Base-by-base conservation (phyloP, 805 yeast species). In the Yarrowia sp. region DNA sequence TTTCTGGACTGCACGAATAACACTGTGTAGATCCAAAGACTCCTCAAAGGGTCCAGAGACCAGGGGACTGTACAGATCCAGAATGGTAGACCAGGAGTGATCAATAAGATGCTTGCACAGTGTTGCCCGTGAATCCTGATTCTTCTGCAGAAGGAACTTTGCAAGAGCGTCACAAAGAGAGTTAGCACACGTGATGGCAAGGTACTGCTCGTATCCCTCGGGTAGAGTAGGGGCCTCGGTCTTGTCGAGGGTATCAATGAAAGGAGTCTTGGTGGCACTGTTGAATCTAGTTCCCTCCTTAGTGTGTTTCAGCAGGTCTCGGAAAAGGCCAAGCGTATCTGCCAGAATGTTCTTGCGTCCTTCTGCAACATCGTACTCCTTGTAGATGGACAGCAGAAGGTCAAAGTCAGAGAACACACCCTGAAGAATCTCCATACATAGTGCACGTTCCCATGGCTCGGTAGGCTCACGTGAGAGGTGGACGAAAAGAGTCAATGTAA, bases 191-290 rank as follows among this genome's bases (percentile, higher is more conserved):
- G 79, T 78, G 56, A 86, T 76, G 0, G 89, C 80, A 35, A 93
- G 78, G 72, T 79, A 83, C 58, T 83, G 77, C 1, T 84, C 74
- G 66, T 95, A 92, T 0, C 87, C 81, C 6, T 78, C 78, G 1
- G 95, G 89, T 1, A 81, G 76, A 0, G 78, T 71, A 0, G 97
- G 97, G 0, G 97, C 86, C 28, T 89, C 96, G 0, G 78, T 69
- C 70, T 92, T 92, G 72, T 93, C 98, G 24, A 95, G 79, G 62
- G 87, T 82, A 65, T 93, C 97, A 32, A 92, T 78, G 65, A 85
- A 81, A 14, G 85, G 77, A 0, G 86, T 79, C 68, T 85, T 83
- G 4, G 68, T n/a, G 41, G 65, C 38, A n/a, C 64, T 65, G 44
- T 65, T 43, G 41, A 62, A 28, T 11, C 48, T 33, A 9, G 64